Conservation (phyloP, 805 yeast species). For the Saccharomycopsis javanensis region DNA sequence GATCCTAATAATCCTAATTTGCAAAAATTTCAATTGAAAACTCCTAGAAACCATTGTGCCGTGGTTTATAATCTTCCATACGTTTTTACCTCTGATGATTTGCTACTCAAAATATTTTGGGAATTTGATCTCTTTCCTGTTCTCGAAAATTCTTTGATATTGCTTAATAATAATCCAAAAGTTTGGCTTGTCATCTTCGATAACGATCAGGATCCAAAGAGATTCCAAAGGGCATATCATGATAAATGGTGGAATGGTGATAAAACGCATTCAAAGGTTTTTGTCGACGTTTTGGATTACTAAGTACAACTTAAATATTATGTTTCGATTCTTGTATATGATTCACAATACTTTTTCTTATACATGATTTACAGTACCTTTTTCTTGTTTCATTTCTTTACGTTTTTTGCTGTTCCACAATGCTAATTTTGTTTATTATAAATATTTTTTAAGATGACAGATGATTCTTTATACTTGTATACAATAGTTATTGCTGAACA, state of each 20-base stretch:
- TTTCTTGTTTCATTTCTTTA: no score
- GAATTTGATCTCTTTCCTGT: conserved; percentile 15
- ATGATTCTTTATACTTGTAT: no score
- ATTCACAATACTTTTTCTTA: background rate
- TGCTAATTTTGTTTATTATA: no score
- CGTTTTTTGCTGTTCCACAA: no score
- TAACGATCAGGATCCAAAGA: conserved; percentile 9
- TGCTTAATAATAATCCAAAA: conserved; percentile 5
- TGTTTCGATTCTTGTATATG: background rate
- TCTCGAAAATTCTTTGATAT: conserved; percentile 3
- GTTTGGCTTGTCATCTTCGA: conserved; percentile 13
- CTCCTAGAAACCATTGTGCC: conserved; percentile 9
- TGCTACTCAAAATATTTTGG: conserved; percentile 12
- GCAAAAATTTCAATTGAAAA: background rate
- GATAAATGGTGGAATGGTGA: conserved; percentile 9
- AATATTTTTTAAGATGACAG: no score
- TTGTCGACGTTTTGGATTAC: conserved; percentile 18
- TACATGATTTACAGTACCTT: no score
- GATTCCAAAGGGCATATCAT: conserved; percentile 12
- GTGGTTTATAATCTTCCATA: conserved; percentile 15
- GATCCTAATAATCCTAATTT: background rate
- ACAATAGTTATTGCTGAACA: no score
- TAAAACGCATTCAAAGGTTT: conserved; percentile 7
- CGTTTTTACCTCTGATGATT: background rate
- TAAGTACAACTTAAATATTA: background rate